Evolutionary conservation across 177 flowering plant species (phyloP).

Genomic region (Vitis hybrid): DNA sequence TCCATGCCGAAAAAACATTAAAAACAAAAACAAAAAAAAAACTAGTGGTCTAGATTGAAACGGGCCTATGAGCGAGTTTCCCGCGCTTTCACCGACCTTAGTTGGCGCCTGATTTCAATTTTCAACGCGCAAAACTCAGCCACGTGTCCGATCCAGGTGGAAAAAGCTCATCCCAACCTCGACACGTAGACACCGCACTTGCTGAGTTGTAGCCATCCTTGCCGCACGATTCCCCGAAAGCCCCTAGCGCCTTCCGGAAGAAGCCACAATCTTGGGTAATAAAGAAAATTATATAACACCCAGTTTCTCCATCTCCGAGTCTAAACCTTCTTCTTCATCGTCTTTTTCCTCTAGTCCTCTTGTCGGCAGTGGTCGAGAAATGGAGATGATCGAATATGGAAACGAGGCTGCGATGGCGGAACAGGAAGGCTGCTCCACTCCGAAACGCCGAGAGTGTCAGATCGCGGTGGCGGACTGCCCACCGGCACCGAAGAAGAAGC

Average conservation of each 20-base stretch:
- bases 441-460: conserved; percentile 21
- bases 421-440: conserved; percentile 31
- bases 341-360: not conserved
- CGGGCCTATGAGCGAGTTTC: not conserved
- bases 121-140: not conserved
- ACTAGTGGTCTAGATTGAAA: too few species aligned
- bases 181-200: not conserved
- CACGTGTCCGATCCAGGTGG: not conserved
- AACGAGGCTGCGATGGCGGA: not conserved
- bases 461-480: conserved; percentile 23
- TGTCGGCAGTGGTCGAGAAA: not conserved
- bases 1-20: too few species aligned
- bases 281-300: too few species aligned
- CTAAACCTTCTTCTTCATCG: too few species aligned
- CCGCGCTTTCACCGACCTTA: not conserved
- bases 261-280: conserved; percentile 9
- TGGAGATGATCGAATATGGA: not conserved
- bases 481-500: conserved; percentile 40
- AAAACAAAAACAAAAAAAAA: too few species aligned
- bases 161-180: not conserved
- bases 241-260: conserved; percentile 25
- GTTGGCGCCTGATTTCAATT: conserved; percentile 1
- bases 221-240: not conserved
- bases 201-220: conserved; percentile 9
- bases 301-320: too few species aligned